Conservation (phyloP, 192 early-diverging fungal genomes). For the Backusella psychrophila region DNA sequence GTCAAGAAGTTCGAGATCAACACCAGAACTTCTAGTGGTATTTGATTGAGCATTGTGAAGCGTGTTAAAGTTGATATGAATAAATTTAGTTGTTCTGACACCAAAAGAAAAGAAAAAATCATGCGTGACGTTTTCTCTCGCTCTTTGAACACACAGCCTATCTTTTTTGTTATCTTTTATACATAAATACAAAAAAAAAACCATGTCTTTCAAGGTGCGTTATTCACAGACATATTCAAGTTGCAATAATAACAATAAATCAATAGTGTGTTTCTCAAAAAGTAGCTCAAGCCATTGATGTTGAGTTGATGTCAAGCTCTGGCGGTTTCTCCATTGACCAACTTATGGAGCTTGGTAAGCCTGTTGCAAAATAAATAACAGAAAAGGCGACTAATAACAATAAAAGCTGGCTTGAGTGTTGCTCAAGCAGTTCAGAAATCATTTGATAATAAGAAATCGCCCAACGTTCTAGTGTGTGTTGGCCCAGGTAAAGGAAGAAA, state of each 20-base stretch:
- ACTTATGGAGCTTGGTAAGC: constrained; percentile 63
- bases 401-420: constrained; percentile 83
- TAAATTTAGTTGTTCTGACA: too few species aligned
- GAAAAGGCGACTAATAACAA: neutral
- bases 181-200: neutral
- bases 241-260: neutral
- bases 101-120: too few species aligned
- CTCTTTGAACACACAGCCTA: too few species aligned
- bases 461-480: constrained; percentile 66
- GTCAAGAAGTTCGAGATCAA: too few species aligned
- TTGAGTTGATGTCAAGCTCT: constrained; percentile 75
- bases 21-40: too few species aligned
- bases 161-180: neutral
- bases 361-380: neutral
- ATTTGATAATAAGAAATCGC: constrained; percentile 50
- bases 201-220: neutral
- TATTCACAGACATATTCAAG: neutral
- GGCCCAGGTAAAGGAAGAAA: constrained; percentile 55
- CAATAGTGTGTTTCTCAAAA: constrained; percentile 57
- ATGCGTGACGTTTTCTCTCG: too few species aligned
- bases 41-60: too few species aligned
- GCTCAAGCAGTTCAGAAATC: constrained; percentile 79
- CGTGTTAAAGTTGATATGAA: too few species aligned
- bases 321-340: constrained; percentile 89
- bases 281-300: constrained; percentile 73